Base-by-base conservation (phyloP, 1,284 basidiomycete species). In the Melanopsichium pennsylvanicum region DNA sequence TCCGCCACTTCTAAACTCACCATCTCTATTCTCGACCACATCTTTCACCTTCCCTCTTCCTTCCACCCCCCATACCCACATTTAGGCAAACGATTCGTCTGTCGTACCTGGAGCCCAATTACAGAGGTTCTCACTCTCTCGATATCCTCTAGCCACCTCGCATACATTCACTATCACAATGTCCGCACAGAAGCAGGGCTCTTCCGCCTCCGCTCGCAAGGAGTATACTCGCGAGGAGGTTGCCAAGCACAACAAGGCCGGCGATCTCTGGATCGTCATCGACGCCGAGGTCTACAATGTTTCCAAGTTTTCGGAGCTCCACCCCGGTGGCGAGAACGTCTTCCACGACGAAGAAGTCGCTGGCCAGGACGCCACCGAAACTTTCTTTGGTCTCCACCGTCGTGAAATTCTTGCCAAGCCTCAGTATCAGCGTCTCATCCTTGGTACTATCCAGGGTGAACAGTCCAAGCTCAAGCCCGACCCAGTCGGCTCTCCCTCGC, bases 161-260 rank as follows among this genome's bases (percentile, higher is more conserved):
- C 43, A 34, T 29, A 41, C 10, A 11, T 29, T 13, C 27, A 7
- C 27, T 13, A 7, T 13, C 50, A 55, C 25, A 18, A 70, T 70
- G 68, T 66, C 68, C 18, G 37, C 62, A 22, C 66, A 66, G 61
- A 63, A 69, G 51, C 64, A 75, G 54, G 42, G 51, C 29, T 57
- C 56, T 16, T 25, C 56, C 19, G 40, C 56, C 23, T 61, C 60
- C 21, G 47, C 66, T 56, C 60, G 56, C 56, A 81, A 85, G 81
- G 72, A 82, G 46, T 92, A 85, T 82, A 87, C 88, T 2, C 79
- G 86, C 27, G 90, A 86, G 35, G 92, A 95, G 48, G 91, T 95
- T 45, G 88, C 88, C 54, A 89, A 90, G 84, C 93, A 95, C 85
- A 92, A 90, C 83, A 89, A 86, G 83, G 90, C 92, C 83, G 90